These are phyloP conservation scores for Gossypium herbaceum DNA, from an alignment of 345 rosid genomes.

Conservation along the genomic window DNA sequence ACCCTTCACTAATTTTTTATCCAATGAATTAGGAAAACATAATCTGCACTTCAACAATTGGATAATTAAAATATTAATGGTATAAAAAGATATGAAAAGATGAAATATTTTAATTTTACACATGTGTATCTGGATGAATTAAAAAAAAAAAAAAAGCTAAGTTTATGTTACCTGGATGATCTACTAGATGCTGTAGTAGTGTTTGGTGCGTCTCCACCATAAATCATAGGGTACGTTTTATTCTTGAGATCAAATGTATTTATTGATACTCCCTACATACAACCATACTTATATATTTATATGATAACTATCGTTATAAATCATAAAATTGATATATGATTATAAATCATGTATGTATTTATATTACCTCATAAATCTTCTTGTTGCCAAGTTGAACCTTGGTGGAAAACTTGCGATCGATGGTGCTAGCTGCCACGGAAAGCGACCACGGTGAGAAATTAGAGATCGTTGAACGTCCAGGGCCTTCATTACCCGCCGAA, in stretches of 20 bases:
- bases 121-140: too few relatives aligned
- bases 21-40: neutral
- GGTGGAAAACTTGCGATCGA: slow-evolving; percentile 43
- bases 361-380: neutral
- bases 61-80: too few relatives aligned
- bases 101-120: too few relatives aligned
- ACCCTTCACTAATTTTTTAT: neutral
- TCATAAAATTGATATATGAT: too few relatives aligned
- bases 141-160: neutral
- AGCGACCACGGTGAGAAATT: slow-evolving; percentile 38
- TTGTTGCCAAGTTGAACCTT: slow-evolving; percentile 33
- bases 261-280: neutral
- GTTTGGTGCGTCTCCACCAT: slow-evolving; percentile 2
- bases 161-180: neutral
- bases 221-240: slow-evolving; percentile 5
- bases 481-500: slow-evolving; percentile 30
- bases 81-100: too few relatives aligned
- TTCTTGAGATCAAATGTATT: slow-evolving; percentile 13
- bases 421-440: slow-evolving; percentile 43
- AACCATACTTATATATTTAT: neutral
- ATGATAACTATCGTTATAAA: neutral
- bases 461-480: neutral
- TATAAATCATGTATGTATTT: too few relatives aligned
- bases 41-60: neutral
- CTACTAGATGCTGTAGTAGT: neutral